A percentile compares a stretch with the other conserved stretches of the same genome.
Conservation (phyloP, 2,329 filamentous ascomycete genomes). For the Dactylellina sp. region DNA sequence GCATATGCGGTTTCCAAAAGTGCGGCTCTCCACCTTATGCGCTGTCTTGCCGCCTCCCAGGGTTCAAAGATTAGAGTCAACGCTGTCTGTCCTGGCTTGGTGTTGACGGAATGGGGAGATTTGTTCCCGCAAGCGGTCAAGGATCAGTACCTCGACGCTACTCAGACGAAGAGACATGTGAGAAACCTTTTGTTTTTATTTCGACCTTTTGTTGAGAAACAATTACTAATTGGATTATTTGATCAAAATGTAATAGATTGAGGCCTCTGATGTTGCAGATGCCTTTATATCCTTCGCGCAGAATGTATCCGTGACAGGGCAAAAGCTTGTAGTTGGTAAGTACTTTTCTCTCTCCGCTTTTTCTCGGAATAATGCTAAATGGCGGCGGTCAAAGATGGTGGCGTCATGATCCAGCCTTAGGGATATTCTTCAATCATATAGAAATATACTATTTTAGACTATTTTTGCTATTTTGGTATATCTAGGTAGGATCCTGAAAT, state of each 20-base stretch:
- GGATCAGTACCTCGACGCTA: conserved; percentile 68
- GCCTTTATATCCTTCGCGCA: conserved; percentile 70
- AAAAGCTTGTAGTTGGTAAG: conserved; percentile 58
- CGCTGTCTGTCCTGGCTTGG: conserved; percentile 73
- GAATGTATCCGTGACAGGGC: conserved; percentile 63
- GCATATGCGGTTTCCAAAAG: conserved; percentile 83
- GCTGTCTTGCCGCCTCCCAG: conserved; percentile 73
- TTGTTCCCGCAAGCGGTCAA: conserved; percentile 72
- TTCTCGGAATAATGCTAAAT: background rate
- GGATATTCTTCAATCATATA: too few relatives aligned
- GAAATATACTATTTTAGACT: too few relatives aligned
- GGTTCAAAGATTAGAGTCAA: conserved; percentile 74
- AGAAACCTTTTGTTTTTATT: too few relatives aligned
- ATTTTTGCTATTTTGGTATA: too few relatives aligned
- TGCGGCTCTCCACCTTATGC: conserved; percentile 76
- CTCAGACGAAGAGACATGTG: conserved; percentile 72
- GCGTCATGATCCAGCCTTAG: conserved; percentile 34
- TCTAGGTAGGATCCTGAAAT: background rate
- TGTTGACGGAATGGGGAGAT: conserved; percentile 77
- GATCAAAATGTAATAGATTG: conserved; percentile 12
- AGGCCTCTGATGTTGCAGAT: conserved; percentile 70
- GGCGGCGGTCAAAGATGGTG: conserved; percentile 15
- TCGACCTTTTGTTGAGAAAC: conserved; percentile 8
- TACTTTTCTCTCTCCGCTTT: background rate
- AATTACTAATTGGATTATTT: background rate